These are phyloP conservation scores for Andrographis paniculata DNA, from an alignment of 305 asterid species.

Conservation along the genomic window DNA sequence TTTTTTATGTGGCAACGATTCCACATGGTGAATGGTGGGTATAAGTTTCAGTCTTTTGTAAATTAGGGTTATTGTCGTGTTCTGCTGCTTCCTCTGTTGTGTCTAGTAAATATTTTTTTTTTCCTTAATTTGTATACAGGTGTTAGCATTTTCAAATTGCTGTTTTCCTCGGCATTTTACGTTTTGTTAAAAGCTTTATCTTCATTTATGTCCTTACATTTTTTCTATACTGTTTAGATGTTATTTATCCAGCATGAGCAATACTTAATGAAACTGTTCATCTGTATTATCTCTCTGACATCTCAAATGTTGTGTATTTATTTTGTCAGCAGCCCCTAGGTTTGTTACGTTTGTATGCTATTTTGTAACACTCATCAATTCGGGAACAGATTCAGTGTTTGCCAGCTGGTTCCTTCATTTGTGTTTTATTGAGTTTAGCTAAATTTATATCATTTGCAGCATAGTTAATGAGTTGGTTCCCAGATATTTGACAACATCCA, in stretches of 20 bases:
- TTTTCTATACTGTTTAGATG: neutral
- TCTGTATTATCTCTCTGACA: neutral
- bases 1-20: neutral
- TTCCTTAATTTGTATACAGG: neutral
- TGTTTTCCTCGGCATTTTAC: neutral
- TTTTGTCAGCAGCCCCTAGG: neutral
- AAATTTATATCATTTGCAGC: neutral
- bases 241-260: neutral
- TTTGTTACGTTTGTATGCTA: neutral
- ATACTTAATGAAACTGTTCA: neutral
- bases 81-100: slow-evolving; percentile 1
- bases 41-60: neutral
- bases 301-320: neutral
- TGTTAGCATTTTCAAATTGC: slow-evolving; percentile 6
- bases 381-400: neutral
- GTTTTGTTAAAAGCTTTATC: neutral
- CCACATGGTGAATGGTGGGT: neutral
- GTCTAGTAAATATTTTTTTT: neutral
- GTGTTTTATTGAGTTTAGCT: neutral
- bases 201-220: too few species aligned
- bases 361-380: slow-evolving; percentile 1
- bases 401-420: neutral
- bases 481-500: slow-evolving; percentile 1
- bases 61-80: slow-evolving; percentile 10
- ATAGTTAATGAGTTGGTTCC: slow-evolving; percentile 4